Base-by-base conservation (phyloP, 2,329 filamentous ascomycete genomes). In the Penicillium sp. region DNA sequence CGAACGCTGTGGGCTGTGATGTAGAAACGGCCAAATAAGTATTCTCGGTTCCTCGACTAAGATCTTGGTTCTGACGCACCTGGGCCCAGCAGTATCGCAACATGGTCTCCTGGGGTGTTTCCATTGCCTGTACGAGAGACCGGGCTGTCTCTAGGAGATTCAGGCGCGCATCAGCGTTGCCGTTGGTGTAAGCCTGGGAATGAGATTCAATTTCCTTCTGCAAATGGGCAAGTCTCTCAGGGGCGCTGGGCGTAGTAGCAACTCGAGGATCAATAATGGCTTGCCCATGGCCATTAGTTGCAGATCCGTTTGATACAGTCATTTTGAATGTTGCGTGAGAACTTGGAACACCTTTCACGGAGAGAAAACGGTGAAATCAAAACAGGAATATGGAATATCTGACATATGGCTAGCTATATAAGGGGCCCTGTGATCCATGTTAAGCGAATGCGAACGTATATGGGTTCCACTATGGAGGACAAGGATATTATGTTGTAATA, bases 21-120 rank as follows among this genome's bases (percentile, higher is more conserved):
- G n/a, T 13, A 42, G 10, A 31, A 31, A 31, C 6, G 6, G 21
- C 1, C 5, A 21, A 21, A 31, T 42, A 9, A 42, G 40, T 12
- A 19, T 42, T 31, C 13, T 21, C 4, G 7, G 19, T 15, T 31
- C 17, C 6, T 19, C 19, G 15, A 31, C 12, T 15, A 9, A 6
- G n/a, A 4, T 19, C 24, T 10, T 31, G 13, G 24, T 12, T 33
- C 4, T 19, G 26, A 44, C 52, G 38, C 40, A 61, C 60, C 48
- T 64, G 49, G 35, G 60, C 50, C 63, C 61, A 65, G 37, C 58
- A 61, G 40, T 53, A 50, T 24, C 57, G 53, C 19, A 65, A 55
- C 53, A 65, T 61, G 6, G 62, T 52, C 45, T 66, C 63, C 10
- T 58, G 56, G 2, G 63, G 64, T 12, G 61, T 66, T 39, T 66